These are phyloP conservation scores for Aspergillus avenaceus DNA, from an alignment of 495 filamentous ascomycete species.

Conservation along the genomic window DNA sequence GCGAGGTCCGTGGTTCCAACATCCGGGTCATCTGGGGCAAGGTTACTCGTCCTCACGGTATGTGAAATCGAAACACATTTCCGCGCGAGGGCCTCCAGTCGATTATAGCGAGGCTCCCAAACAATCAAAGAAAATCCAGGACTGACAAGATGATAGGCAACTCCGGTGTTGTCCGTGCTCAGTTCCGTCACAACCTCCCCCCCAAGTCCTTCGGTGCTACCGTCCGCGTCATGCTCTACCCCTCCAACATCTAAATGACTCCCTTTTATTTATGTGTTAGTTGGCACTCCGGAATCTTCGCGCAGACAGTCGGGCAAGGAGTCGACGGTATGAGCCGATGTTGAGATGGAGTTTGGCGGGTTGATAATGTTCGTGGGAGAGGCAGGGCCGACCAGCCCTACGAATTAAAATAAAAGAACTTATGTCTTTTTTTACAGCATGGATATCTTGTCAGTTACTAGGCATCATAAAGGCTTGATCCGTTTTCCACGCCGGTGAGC, in stretches of 20 bases:
- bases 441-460: slow-evolving; percentile 23
- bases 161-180: slow-evolving; percentile 92
- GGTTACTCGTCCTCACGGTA: slow-evolving; percentile 92
- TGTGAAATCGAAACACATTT: slow-evolving; percentile 22
- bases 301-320: slow-evolving; percentile 43
- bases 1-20: slow-evolving; percentile 91
- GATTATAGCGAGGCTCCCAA: background rate
- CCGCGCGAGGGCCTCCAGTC: background rate
- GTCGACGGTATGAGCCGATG: slow-evolving; percentile 42
- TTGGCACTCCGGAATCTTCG: slow-evolving; percentile 39
- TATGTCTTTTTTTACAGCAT: slow-evolving; percentile 22
- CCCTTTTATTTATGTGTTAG: slow-evolving; percentile 33
- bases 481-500: slow-evolving; percentile 19
- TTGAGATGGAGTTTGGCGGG: slow-evolving; percentile 45
- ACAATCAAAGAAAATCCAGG: background rate
- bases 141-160: slow-evolving; percentile 58
- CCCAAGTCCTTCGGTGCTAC: slow-evolving; percentile 94
- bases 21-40: slow-evolving; percentile 99
- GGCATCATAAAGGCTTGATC: slow-evolving; percentile 18
- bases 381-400: slow-evolving; percentile 44
- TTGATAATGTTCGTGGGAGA: slow-evolving; percentile 47
- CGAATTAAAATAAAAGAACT: slow-evolving; percentile 39
- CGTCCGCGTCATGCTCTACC: slow-evolving; percentile 98
- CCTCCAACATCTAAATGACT: slow-evolving; percentile 55
- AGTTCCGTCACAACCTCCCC: slow-evolving; percentile 93